These are phyloP conservation scores for Beauveria australis DNA, from an alignment of 2,329 filamentous ascomycete genomes.

Conservation along the genomic window DNA sequence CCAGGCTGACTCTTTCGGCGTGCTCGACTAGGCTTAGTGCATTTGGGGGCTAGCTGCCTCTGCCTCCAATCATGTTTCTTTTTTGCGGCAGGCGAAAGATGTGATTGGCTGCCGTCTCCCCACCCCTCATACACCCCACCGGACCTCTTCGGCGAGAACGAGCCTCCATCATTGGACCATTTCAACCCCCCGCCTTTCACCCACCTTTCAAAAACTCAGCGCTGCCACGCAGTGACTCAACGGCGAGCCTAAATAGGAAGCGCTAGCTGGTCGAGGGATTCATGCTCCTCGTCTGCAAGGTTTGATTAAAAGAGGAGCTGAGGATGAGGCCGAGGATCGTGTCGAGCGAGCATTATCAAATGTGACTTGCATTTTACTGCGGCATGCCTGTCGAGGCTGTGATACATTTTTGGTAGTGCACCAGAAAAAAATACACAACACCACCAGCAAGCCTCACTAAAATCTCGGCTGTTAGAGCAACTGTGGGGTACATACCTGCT, in stretches of 20 bases:
- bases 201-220: background rate
- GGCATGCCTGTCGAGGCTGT: background rate
- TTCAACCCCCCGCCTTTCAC: background rate
- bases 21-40: conserved; percentile 32
- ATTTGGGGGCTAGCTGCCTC: background rate
- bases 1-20: conserved; percentile 34
- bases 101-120: conserved; percentile 2
- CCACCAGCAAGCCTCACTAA: background rate
- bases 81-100: background rate
- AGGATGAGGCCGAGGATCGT: background rate
- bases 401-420: background rate
- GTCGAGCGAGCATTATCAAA: background rate
- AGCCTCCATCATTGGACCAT: background rate
- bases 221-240: conserved; percentile 7
- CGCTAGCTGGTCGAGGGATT: background rate
- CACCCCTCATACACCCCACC: background rate
- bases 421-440: background rate
- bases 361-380: background rate
- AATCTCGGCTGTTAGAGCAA: background rate
- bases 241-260: conserved; percentile 7
- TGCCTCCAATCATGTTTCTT: conserved; percentile 21
- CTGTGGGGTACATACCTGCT: background rate
- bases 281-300: background rate
- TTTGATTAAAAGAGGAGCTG: background rate
- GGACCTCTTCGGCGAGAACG: conserved; percentile 13